A percentile compares a stretch with the other conserved stretches of the same genome.
These are phyloP conservation scores for Pharnaceum exiguum DNA, from an alignment of 148 eudicot genomes.

Conservation along the genomic window DNA sequence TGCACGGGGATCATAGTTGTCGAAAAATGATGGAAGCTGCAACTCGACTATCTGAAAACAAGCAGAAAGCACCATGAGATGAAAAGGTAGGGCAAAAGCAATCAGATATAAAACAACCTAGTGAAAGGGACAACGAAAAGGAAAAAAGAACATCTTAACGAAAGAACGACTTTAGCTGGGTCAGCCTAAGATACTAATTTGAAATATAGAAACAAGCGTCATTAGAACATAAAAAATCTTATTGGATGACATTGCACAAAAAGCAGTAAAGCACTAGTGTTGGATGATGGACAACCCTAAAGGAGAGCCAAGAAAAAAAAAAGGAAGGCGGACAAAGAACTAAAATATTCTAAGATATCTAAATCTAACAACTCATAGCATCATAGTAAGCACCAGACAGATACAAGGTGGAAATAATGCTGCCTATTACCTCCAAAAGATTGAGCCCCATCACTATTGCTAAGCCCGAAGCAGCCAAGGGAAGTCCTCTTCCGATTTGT, in stretches of 20 bases:
- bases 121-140: too few species aligned
- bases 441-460: conserved; percentile 89
- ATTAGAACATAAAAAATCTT: too few species aligned
- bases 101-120: background rate
- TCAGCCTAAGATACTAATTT: background rate
- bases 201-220: too few species aligned
- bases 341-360: too few species aligned
- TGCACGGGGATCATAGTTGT: conserved; percentile 88
- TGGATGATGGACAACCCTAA: too few species aligned
- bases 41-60: conserved; percentile 64
- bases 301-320: too few species aligned
- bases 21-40: conserved; percentile 90
- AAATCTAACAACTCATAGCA: too few species aligned
- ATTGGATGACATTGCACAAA: too few species aligned
- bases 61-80: background rate
- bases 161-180: too few species aligned
- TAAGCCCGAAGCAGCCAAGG: conserved; percentile 83
- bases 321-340: too few species aligned
- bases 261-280: background rate
- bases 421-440: conserved; percentile 86
- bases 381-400: too few species aligned
- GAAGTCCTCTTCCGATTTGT: conserved; percentile 84
- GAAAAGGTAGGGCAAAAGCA: background rate
- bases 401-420: conserved; percentile 2
- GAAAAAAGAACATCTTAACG: background rate